Conservation (phyloP, 148 eudicot species). For the Camellia granthamiana region DNA sequence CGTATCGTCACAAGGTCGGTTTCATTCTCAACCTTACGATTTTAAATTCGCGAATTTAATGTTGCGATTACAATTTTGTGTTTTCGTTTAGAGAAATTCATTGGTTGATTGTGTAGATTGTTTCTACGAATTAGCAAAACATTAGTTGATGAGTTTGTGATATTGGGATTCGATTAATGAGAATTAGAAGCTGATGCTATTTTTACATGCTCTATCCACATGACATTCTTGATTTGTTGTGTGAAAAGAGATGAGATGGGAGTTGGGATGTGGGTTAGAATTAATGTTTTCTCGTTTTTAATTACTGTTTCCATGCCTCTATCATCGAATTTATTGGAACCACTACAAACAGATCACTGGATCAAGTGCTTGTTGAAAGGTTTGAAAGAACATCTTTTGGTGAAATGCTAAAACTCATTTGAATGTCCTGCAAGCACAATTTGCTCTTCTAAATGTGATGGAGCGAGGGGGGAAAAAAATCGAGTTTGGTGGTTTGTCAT, state of each 20-base stretch:
- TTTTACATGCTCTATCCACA: neutral
- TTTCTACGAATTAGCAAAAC: neutral
- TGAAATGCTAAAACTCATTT: neutral
- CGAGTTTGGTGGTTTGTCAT: neutral
- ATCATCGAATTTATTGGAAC: neutral
- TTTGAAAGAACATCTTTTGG: too few species aligned
- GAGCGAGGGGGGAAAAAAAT: too few species aligned
- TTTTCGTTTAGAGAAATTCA: neutral
- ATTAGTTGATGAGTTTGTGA: neutral
- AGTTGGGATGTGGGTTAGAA: neutral
- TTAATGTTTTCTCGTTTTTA: neutral
- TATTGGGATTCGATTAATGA: neutral
- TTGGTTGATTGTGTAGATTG: neutral
- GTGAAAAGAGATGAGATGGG: neutral
- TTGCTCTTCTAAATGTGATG: neutral
- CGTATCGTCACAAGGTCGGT: constrained; percentile 43
- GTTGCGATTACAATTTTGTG: neutral
- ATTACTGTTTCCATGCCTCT: neutral
- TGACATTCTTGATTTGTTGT: neutral
- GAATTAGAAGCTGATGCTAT: neutral
- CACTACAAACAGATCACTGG: neutral
- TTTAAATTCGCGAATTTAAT: neutral
- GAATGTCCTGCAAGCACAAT: too few species aligned
- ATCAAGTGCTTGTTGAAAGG: neutral
- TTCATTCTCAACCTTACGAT: neutral